A percentile compares a stretch with the other conserved stretches of the same genome.
Conservation (phyloP, 2,329 filamentous ascomycete genomes). For the Xylariales sp. region DNA sequence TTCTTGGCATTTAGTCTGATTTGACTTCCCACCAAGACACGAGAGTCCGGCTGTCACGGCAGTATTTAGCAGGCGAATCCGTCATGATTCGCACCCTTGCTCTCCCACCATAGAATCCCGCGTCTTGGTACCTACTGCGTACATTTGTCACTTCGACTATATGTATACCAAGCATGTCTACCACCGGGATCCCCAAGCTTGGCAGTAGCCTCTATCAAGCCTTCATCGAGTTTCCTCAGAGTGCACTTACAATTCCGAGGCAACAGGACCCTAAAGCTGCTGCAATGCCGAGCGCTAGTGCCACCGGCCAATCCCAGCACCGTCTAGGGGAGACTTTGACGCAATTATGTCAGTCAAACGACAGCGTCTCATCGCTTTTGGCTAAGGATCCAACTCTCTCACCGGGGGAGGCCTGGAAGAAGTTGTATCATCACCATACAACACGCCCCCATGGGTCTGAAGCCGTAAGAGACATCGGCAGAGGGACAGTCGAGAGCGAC, state of each 20-base stretch:
- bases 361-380: conserved; percentile 55
- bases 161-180: conserved; percentile 3
- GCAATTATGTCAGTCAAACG: conserved; percentile 44
- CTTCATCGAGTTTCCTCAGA: conserved; percentile 26
- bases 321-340: conserved; percentile 43
- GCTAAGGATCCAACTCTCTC: conserved; percentile 47
- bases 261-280: conserved; percentile 13
- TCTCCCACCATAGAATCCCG: background rate
- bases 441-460: conserved; percentile 1
- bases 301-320: conserved; percentile 5
- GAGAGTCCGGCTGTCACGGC: conserved; percentile 2
- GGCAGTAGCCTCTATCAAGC: conserved; percentile 20
- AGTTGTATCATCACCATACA: conserved; percentile 42
- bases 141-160: background rate
- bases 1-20: conserved; percentile 17
- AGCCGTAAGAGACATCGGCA: conserved; percentile 15
- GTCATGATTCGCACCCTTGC: background rate
- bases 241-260: conserved; percentile 23
- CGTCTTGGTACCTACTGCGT: background rate
- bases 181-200: conserved; percentile 8
- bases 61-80: background rate
- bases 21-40: conserved; percentile 11
- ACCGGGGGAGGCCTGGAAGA: conserved; percentile 50
- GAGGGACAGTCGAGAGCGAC: conserved; percentile 24
- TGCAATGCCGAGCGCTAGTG: background rate